Evolutionary conservation across 345 rosid genomes (phyloP).

Genomic region (Eucalyptus camaldulensis): DNA sequence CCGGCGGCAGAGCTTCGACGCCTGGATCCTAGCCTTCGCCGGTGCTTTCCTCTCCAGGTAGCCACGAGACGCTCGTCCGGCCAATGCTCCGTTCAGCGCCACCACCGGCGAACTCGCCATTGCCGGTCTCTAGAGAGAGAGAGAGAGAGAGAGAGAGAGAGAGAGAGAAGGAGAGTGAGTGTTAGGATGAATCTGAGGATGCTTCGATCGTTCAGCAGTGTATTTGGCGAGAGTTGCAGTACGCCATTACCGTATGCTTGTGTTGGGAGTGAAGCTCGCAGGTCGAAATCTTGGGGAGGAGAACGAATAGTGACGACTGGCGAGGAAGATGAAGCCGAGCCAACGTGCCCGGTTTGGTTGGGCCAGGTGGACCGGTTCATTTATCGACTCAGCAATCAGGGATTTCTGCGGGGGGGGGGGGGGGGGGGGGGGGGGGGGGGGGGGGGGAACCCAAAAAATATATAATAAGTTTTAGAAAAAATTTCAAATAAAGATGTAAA

Average conservation of each 20-base stretch:
- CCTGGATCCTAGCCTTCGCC: constrained; percentile 45
- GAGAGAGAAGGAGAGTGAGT: background rate
- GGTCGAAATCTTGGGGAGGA: background rate
- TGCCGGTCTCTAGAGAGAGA: background rate
- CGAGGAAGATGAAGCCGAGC: background rate
- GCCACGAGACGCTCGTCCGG: constrained; percentile 41
- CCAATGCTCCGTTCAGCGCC: constrained; percentile 12
- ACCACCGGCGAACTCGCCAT: background rate
- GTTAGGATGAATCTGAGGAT: background rate
- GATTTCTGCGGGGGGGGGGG: background rate
- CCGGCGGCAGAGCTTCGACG: constrained; percentile 78
- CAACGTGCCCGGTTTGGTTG: background rate
- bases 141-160: background rate
- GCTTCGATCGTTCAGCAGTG: background rate
- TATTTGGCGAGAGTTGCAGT: background rate
- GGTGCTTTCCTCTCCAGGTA: constrained; percentile 50
- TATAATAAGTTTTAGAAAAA: too few relatives aligned
- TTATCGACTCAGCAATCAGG: background rate
- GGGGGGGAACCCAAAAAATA: background rate
- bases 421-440: background rate
- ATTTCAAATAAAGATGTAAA: accelerated
- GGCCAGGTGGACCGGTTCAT: background rate
- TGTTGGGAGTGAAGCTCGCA: background rate
- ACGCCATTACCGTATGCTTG: background rate
- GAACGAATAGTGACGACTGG: background rate